Evolutionary conservation across 1,139 yeast genomes (phyloP).

Genomic region (Nakaseomyces bracarensis): DNA sequence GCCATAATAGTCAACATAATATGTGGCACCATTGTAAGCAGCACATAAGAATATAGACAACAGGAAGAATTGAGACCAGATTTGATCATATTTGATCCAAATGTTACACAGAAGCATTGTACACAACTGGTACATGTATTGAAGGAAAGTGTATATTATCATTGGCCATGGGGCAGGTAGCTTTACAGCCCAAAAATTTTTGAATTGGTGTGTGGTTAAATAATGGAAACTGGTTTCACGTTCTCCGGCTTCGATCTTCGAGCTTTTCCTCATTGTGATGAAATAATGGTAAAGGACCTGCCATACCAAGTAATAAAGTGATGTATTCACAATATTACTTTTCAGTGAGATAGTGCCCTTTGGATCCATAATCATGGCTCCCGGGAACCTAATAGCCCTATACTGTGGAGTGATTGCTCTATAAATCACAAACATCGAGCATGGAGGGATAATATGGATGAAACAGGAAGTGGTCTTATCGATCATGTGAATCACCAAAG

Average conservation of each 20-base stretch:
- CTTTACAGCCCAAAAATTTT: slow-evolving; percentile 67
- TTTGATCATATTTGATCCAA: slow-evolving; percentile 59
- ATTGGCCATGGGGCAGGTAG: slow-evolving; percentile 82
- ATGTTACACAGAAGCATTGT: slow-evolving; percentile 87
- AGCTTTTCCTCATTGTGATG: slow-evolving; percentile 71
- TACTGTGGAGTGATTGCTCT: slow-evolving; percentile 65
- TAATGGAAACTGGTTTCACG: slow-evolving; percentile 82
- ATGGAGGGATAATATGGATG: slow-evolving; percentile 87
- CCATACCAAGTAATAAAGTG: slow-evolving; percentile 86
- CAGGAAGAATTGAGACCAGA: slow-evolving; percentile 61
- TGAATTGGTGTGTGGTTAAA: slow-evolving; percentile 62
- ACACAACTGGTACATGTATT: slow-evolving; percentile 76
- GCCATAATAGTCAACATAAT: slow-evolving; percentile 86
- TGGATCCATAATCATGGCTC: slow-evolving; percentile 47
- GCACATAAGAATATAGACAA: slow-evolving; percentile 68
- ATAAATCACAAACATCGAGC: slow-evolving; percentile 77
- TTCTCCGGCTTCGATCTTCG: slow-evolving; percentile 70
- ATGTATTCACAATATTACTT: slow-evolving; percentile 68
- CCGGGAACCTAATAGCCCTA: slow-evolving; percentile 60
- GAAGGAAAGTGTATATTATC: slow-evolving; percentile 75
- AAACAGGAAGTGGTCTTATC: slow-evolving; percentile 91
- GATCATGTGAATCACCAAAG: slow-evolving; percentile 81
- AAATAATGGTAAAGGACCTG: slow-evolving; percentile 84
- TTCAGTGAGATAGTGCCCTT: slow-evolving; percentile 51
- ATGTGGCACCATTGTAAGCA: slow-evolving; percentile 88